Evolutionary conservation across 148 eudicot genomes (phyloP), one percentile per base, ranked within the genome.

Genomic region (Fagopyrum homotropicum): DNA sequence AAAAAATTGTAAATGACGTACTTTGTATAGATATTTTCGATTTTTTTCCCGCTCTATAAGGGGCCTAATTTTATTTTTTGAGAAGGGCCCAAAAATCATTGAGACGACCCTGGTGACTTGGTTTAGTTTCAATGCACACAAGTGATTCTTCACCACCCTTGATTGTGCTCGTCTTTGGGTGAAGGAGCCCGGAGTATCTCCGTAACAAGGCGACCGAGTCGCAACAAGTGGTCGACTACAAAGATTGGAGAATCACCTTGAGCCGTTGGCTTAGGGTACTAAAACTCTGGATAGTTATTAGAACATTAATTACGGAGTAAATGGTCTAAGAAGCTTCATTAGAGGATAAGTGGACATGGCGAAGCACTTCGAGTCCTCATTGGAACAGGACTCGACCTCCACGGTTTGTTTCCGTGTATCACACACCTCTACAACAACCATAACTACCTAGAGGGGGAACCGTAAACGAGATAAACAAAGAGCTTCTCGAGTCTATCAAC

Each of bases 121-220:
- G 5, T 86, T 88, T 60, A 86, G 86, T 61, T 84, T 88, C 71
- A 88, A 86, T 43, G 91, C 91, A 1, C 91, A 88, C 75, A 84
- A 88, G 17, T 88, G 88, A 87, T 84, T 88, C 72, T 73, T 86
- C 4, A 86, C 91, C 6, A 84, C 83, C 2, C 77, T 86, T 2
- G 87, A 86, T 68, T 88, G 91, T 43, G 84, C 87, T 11, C 84
- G 89, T 51, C 86, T 88, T 0, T 88, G 84, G 79, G 82, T 86
- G 0, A 86, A 88, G 56, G 71, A 84, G 47, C 72, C 83, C 93
- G 0, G 93, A 85, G 78, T 83, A 78, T 7, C 73, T 87, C 5
- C 79, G 81, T 12, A 89, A 89, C 81, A 82, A 78, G 30, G 89
- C 89, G 0, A 87, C 86, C 0, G 92, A 86, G 2, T 63, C 81